A percentile compares a stretch with the other conserved stretches of the same genome.
These are phyloP conservation scores for Escallonia herrerae DNA, from an alignment of 129 eudicot species.

Conservation along the genomic window DNA sequence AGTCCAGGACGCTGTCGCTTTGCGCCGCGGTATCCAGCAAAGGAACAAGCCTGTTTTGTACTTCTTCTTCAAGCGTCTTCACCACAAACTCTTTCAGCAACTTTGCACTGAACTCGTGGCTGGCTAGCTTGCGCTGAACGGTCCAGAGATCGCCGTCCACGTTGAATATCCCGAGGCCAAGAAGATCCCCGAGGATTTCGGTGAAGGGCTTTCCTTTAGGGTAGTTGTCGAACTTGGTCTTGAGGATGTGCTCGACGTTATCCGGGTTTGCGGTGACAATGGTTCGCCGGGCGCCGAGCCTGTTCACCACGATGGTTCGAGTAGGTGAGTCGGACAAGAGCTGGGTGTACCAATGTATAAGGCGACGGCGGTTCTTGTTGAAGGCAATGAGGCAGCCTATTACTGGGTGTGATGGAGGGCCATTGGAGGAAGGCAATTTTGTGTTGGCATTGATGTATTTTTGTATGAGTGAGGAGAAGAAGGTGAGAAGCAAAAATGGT, in stretches of 20 bases:
- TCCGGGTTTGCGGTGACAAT: slow-evolving; percentile 70
- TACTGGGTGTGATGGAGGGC: slow-evolving; percentile 45
- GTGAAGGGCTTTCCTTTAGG: slow-evolving; percentile 78
- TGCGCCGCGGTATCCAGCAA: slow-evolving; percentile 33
- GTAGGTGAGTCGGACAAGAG: slow-evolving; percentile 48
- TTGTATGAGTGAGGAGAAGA: slow-evolving; percentile 14
- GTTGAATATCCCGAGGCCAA: slow-evolving; percentile 77
- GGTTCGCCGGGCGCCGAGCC: slow-evolving; percentile 45
- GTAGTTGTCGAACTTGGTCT: slow-evolving; percentile 57
- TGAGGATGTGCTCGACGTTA: slow-evolving; percentile 62
- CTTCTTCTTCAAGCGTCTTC: slow-evolving; percentile 44
- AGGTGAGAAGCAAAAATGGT: slow-evolving; percentile 10
- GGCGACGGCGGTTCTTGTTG: slow-evolving; percentile 49
- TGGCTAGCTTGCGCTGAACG: slow-evolving; percentile 62
- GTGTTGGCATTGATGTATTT: background rate
- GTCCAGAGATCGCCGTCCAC: slow-evolving; percentile 71
- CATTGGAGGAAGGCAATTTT: background rate
- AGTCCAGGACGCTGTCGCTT: slow-evolving; percentile 38
- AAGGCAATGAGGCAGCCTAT: slow-evolving; percentile 55
- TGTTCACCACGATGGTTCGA: slow-evolving; percentile 43
- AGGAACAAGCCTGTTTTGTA: slow-evolving; percentile 43
- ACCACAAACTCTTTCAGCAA: slow-evolving; percentile 49
- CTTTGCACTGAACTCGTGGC: slow-evolving; percentile 61
- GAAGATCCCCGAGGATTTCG: slow-evolving; percentile 61
- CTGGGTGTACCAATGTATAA: slow-evolving; percentile 82